These are phyloP conservation scores for Chaetoscypha palmicola DNA, from an alignment of 2,329 filamentous ascomycete genomes.

Conservation along the genomic window DNA sequence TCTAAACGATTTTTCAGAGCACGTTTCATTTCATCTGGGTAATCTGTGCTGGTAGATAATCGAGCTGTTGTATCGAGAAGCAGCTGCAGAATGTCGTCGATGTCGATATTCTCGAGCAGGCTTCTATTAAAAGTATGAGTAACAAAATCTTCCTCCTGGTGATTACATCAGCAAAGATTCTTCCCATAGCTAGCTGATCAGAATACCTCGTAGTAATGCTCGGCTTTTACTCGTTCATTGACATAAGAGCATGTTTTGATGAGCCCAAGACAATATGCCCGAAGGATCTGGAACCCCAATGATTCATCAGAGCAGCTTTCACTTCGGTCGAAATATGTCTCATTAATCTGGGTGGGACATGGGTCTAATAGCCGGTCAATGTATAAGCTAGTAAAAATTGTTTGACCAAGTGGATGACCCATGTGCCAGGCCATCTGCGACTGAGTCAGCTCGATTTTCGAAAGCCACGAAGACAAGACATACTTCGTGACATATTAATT, in stretches of 20 bases:
- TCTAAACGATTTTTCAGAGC: constrained; percentile 61
- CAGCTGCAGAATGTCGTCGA: constrained; percentile 32
- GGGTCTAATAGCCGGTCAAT: constrained; percentile 76
- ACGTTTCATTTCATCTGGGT: constrained; percentile 33
- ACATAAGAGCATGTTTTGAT: constrained; percentile 78
- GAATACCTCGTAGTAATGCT: constrained; percentile 81
- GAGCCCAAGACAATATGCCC: constrained; percentile 79
- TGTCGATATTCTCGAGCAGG: constrained; percentile 59
- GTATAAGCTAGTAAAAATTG: constrained; percentile 86
- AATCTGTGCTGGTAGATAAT: constrained; percentile 17
- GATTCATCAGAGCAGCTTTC: constrained; percentile 31
- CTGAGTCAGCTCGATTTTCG: constrained; percentile 1
- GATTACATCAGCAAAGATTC: constrained; percentile 62
- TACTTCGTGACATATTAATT: constrained; percentile 83
- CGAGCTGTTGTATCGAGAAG: constrained; percentile 29
- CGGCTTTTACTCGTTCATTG: constrained; percentile 67
- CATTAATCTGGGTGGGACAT: constrained; percentile 51
- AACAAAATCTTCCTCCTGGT: constrained; percentile 89
- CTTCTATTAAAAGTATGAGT: constrained; percentile 82
- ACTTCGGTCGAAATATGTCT: constrained; percentile 22
- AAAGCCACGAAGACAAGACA: neutral
- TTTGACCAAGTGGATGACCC: constrained; percentile 93
- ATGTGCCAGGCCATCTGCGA: constrained; percentile 87
- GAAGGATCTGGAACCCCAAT: constrained; percentile 57
- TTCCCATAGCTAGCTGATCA: constrained; percentile 59